Conservation (phyloP, 805 yeast species). For the Schwanniomyces polymorphus region DNA sequence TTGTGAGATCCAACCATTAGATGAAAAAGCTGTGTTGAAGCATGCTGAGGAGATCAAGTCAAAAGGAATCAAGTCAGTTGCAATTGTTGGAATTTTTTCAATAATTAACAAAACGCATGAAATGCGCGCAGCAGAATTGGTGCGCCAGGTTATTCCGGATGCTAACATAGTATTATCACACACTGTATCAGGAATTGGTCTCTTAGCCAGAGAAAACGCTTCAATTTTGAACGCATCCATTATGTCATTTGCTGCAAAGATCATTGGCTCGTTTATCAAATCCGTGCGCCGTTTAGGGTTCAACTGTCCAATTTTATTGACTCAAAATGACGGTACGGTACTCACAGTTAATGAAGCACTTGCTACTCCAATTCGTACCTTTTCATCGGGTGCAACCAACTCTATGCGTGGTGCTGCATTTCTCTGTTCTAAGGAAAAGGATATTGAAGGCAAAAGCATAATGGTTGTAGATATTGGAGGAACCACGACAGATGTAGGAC, state of each 20-base stretch:
- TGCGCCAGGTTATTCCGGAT: slow-evolving; percentile 16
- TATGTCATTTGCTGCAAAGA: slow-evolving; percentile 40
- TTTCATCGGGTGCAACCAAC: slow-evolving; percentile 51
- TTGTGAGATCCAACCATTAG: slow-evolving; percentile 30
- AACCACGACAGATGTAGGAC: slow-evolving; percentile 52
- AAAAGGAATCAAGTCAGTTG: slow-evolving; percentile 34
- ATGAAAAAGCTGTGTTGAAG: slow-evolving; percentile 23
- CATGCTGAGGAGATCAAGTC: slow-evolving; percentile 31
- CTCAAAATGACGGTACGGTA: slow-evolving; percentile 53
- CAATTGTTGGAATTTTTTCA: slow-evolving; percentile 42
- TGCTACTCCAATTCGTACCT: slow-evolving; percentile 44
- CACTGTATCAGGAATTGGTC: slow-evolving; percentile 44
- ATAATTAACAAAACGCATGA: slow-evolving; percentile 41
- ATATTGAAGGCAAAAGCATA: slow-evolving; percentile 4
- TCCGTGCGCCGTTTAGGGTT: slow-evolving; percentile 38
- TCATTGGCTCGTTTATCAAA: slow-evolving; percentile 33
- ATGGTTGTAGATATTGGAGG: slow-evolving; percentile 50
- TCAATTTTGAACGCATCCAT: slow-evolving; percentile 48
- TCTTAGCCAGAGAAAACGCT: slow-evolving; percentile 48
- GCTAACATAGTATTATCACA: slow-evolving; percentile 39
- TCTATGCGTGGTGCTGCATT: slow-evolving; percentile 50
- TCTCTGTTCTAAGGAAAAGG: slow-evolving; percentile 22
- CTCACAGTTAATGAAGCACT: slow-evolving; percentile 39
- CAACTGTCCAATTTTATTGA: slow-evolving; percentile 37
- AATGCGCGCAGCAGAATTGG: slow-evolving; percentile 26